Evolutionary conservation across 768 basidiomycete genomes (phyloP), one percentile per base, ranked within the genome.

Genomic region (Lenzites betulinus): DNA sequence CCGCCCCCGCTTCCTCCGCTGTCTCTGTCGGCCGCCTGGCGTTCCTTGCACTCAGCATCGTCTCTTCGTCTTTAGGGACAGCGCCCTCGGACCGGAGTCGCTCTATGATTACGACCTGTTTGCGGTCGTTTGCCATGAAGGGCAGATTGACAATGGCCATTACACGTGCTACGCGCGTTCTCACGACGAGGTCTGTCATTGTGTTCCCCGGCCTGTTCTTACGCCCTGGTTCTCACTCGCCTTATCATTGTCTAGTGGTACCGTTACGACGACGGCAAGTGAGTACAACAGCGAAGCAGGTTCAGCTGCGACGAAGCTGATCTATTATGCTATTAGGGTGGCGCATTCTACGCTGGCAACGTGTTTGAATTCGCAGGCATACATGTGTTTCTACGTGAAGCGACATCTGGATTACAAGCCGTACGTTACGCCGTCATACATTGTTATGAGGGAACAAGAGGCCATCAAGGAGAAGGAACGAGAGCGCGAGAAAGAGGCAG

Each of bases 361-460:
- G 1, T 90, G 89, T 55, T 79, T 95, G 42, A 76, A 73, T 25
- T 92, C 93, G 20, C 81, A 85, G 50, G 89, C 92, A 6, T 96
- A 96, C 73, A 95, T 96, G 94, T 92, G 93, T 63, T 95, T 95
- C 76, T 97, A 96, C 70, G 92, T 93, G 62, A 95, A 95, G 73
- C 85, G 91, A 12, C 85, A 92, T 62, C 78, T 95, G 47, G 91
- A 95, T 63, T 95, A 95, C 75, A 89, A 87, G 71, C 86, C 88
- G 0, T 73, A 84, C 69, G 79, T 78, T 67, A 84, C 79, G 26
- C 90, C 90, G 5, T 84, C 85, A 0, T 92, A 92, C 67, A 80
- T 87, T 2, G 74, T 83, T 36, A 77, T 82, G 42, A 78, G 88
- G 26, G 88, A 91, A 71, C 83, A 79, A 16, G 89, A 89, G 68